Evolutionary conservation across 768 basidiomycete genomes (phyloP), one percentile per base, ranked within the genome.

Genomic region (Amanita rubescens): DNA sequence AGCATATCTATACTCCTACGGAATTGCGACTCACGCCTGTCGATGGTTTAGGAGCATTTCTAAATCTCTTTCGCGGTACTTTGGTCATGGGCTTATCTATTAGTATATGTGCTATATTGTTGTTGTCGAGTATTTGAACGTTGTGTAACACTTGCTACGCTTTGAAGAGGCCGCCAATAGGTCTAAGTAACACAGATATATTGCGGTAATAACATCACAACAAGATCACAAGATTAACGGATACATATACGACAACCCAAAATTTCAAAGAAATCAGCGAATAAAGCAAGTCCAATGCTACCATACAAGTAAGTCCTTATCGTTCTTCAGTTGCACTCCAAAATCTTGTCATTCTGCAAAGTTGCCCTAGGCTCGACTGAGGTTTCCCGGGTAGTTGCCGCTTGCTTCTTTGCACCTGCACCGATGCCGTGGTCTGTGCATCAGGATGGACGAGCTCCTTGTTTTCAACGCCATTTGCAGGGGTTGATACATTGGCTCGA

Each of bases 341-440:
- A 22, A 77, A 57, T 44, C 63, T 67, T 4, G 75, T 77, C 45
- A 63, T 67, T 38, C 70, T 65, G 30, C 67, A 65, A 19, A 57
- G 55, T 67, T 65, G 69, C 47, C 72, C 71, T 41, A 77, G 73
- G 20, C 71, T 72, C 24, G 73, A 68, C 57, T 81, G 77, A 39
- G 77, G 68, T 54, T 77, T 76, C 37, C 73, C 74, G 60, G 80
- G 79, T 43, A 84, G 79, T 60, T 90, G 88, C 53, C 82, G 82
- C 0, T 87, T 92, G 48, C 93, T 85, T 49, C 84, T 78, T 48
- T 90, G 81, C 25, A 12, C 43, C n/a, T 12, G 81, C 30, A 12
- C 24, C n/a, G 15, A 15, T 6, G 6, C 27, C 14, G 8, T n/a
- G n/a, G 25, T 8, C 15, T 17, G 44, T 30, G 9, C 27, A 30